Base-by-base conservation (phyloP, 306 rosid genomes). In the Glycyrrhiza uralensis region DNA sequence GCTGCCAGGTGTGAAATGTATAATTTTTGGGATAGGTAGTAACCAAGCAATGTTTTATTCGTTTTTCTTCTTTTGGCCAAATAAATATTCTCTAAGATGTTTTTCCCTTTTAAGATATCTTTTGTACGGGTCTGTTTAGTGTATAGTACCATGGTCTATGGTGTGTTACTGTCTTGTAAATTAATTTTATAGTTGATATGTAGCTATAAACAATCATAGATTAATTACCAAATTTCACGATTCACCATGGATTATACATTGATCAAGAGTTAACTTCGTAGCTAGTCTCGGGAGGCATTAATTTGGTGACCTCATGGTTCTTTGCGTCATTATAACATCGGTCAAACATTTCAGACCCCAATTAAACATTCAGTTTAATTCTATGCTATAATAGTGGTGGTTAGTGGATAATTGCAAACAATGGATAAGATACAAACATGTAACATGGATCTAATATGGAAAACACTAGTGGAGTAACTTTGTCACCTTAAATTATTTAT, bases 271-370 rank as follows among this genome's bases (percentile, higher is more conserved):
- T n/a, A n/a, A n/a, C n/a, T n/a, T n/a, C n/a, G n/a, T n/a, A n/a
- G n/a, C n/a, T n/a, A n/a, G n/a, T n/a, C 15, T 52, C 12, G 3
- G 33, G 7, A 23, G 15, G 18, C 18, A 52, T 52, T 26, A 26
- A 30, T 29, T 57, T 72, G 71, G 76, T 76, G 78, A 84, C n/a
- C 46, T 83, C 72, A 60, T 10, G 10, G 15, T 41, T 76, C 42
- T 79, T 8, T 62, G 63, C 72, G 65, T 58, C 80, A 57, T 51
- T 60, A 61, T 7, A 65, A 49, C n/a, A 28, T 24, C 66, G 42
- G 29, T 20, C 38, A 35, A 28, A 63, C 29, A 22, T 23, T 39
- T 65, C 28, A 36, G 24, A 59, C 10, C 38, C 7, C 7, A n/a
- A 32, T 51, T 72, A 51, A 66, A 42, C 13, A 15, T 22, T 41